Base-by-base conservation (phyloP, 768 basidiomycete genomes). In the Leccinellum rugosiceps region DNA sequence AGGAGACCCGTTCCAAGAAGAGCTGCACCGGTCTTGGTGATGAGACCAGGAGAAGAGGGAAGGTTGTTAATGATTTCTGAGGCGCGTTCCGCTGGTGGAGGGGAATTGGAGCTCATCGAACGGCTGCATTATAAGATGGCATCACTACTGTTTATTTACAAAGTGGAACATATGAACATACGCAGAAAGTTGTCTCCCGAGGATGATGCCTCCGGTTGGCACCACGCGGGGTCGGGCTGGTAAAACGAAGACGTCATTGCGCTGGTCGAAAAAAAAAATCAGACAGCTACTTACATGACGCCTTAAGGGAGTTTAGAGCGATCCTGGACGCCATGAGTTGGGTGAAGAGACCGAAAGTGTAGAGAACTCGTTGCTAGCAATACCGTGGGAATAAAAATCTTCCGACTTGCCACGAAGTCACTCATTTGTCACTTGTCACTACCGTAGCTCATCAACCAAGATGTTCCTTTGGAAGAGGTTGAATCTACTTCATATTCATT, bases 21-120 rank as follows among this genome's bases (percentile, higher is more conserved):
- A 67, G 94, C 89, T 52, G 90, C 84, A 60, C 94, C 94, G 46
- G 94, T 95, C 80, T 99, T 99, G 72, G 94, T 93, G 80, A 95
- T 81, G 75, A 97, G 81, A 71, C 85, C 87, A 25, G 84, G 93
- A 65, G 85, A 94, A 56, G 84, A 90, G 19, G 90, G 91, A 44
- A 92, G 80, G 71, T 85, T 88, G 76, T 96, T 86, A 67, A 99
- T 87, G 66, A 98, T 83, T 70, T 95, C 86, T 30, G 88, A 84
- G 43, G 96, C 96, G 66, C 89, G 90, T 77, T 97, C 86, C 17
- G 86, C 81, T 52, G 93, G 92, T 17, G 90, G 88, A 13, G 81
- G 86, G 49, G 84, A 81, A 64, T 78, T 80, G 45, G 83, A 78
- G 61, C 87, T 80, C 80, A 89, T 82, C 17, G 85, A 75, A 58